Evolutionary conservation across 257 asterid species (phyloP), one percentile per base, ranked within the genome.

Genomic region (Fraxinus pennsylvanica): DNA sequence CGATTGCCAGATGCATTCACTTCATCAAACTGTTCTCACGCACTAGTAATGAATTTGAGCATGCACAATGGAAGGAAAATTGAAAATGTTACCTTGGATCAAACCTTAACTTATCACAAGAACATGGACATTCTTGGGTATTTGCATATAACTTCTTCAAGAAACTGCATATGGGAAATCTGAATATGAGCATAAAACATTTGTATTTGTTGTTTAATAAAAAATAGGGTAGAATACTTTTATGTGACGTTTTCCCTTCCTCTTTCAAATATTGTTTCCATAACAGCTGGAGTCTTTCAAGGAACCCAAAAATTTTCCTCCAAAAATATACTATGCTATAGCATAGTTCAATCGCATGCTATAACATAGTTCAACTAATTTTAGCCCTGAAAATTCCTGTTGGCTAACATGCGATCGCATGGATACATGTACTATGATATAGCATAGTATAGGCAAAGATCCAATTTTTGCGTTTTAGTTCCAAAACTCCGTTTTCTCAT

Each of bases 51-150:
- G 68, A 61, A 61, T 7, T 61, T 17, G 22, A 52, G 61, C 22
- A 61, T 21, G 32, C 32, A 61, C 5, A 61, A 61, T 47, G 68
- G 25, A 61, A 21, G 32, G 74, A 29, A 75, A 68, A 45, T 41
- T 74, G 41, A 30, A 74, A 54, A 76, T 61, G 14, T 22, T 88
- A 95, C 99, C 98, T 90, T 78, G 97, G 97, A 86, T 95, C 82
- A 79, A 89, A 87, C 86, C 99, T 87, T 79, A 95, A 85, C 87
- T 90, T 95, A 86, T 95, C 99, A 74, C 93, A 95, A n/a, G 99
- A 95, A 74, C 97, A 96, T 70, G 99, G 99, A 43, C 99, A 95
- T 86, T 93, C 97, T 69, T 84, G 84, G 74, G 90, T 74, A 81
- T 78, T 85, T 14, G 91, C 36, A 83, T 93, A 93, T 78, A 95